Evolutionary conservation across 208 protist genomes (phyloP), one percentile per base, ranked within the genome.

Genomic region (Herpetomonas samuelpessoai): DNA sequence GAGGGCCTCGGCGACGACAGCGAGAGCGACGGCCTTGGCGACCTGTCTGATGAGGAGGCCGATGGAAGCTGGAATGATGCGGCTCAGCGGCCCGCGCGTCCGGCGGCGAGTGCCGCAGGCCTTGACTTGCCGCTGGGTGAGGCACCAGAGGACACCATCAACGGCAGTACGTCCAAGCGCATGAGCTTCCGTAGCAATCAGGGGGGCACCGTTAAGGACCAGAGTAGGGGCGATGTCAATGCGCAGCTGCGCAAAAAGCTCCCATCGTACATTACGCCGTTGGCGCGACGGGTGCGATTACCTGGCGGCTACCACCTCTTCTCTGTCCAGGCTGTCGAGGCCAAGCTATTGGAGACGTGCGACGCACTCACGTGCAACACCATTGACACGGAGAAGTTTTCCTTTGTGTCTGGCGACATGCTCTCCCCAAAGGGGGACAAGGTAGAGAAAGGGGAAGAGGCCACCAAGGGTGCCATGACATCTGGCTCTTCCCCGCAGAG

Each of bases 281-380:
- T 88, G 19, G 54, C 69, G 10, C 76, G 65, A 16, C 74, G 86
- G 3, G 71, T 91, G 53, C 74, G 55, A 14, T 68, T 92, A n/a
- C 85, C 85, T 18, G 66, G 72, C 29, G 67, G 76, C 56, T 92
- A 83, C 49, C 41, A 69, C 22, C 91, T 86, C 73, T 91, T 89
- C 58, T 71, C 57, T 26, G 77, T 61, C n/a, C 52, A 74, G 35
- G 57, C 73, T 49, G 74, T 83, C 21, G 46, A 71, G 27, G 90
- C 89, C 52, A 22, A 71, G 1, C 44, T 48, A 19, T 4, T 65
- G n/a, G 57, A 59, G 1, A 22, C 66, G 38, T 91, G 86, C 70
- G 35, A 75, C 18, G 59, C 68, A 18, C 57, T 95, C 2, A 62
- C 57, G 25, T 92, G 78, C 68, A 71, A 49, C 50, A 79, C 62